Conservation (phyloP, 257 asterid genomes). For the Oldenlandia corymbosa region DNA sequence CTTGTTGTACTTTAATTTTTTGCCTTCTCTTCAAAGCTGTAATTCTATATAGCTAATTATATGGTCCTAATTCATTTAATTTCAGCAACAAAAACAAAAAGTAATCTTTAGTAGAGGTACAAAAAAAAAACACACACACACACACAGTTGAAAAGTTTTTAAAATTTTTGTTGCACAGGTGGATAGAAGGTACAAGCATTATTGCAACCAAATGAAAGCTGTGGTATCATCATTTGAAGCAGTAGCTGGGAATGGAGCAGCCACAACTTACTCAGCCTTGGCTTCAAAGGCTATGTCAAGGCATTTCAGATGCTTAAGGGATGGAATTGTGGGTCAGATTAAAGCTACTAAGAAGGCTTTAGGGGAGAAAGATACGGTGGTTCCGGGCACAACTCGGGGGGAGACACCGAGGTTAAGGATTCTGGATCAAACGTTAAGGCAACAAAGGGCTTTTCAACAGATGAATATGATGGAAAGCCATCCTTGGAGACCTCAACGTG, state of each 20-base stretch:
- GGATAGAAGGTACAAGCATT: conserved; percentile 84
- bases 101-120: neutral
- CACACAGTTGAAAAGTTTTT: no score
- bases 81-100: conserved; percentile 2
- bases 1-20: neutral
- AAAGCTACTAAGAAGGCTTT: conserved; percentile 56
- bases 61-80: no score
- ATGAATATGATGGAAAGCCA: conserved; percentile 72
- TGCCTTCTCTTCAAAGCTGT: neutral
- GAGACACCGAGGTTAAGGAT: conserved; percentile 70
- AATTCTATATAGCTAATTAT: neutral
- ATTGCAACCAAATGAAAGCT: conserved; percentile 75
- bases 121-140: no score
- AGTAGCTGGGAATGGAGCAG: conserved; percentile 73
- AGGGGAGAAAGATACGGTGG: conserved; percentile 58
- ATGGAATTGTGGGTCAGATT: conserved; percentile 54
- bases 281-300: conserved; percentile 86
- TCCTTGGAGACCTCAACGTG: conserved; percentile 93
- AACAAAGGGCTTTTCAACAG: conserved; percentile 71
- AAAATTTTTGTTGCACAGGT: conserved; percentile 48
- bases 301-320: conserved; percentile 70
- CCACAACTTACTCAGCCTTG: conserved; percentile 52
- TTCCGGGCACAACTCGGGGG: conserved; percentile 52
- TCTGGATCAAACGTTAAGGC: conserved; percentile 76
- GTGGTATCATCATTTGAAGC: conserved; percentile 70